A percentile compares a stretch with the other conserved stretches of the same genome.
These are phyloP conservation scores for Leucosporidium scottii DNA, from an alignment of 768 basidiomycete species.

Conservation along the genomic window DNA sequence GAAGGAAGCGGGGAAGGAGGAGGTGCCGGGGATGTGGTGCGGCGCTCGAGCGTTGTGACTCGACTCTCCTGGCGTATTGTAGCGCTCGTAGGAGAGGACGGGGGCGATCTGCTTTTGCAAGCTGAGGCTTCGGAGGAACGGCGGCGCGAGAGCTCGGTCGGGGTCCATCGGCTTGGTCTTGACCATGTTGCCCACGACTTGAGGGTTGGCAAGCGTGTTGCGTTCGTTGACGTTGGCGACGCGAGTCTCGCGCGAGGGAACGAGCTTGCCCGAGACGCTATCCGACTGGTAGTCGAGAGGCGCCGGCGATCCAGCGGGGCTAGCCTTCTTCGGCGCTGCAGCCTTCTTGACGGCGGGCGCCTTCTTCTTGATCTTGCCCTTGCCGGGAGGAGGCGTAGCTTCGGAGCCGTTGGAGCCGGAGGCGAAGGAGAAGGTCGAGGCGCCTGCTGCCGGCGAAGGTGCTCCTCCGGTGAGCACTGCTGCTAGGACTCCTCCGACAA, in stretches of 20 bases:
- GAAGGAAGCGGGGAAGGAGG: neutral
- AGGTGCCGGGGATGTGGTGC: neutral
- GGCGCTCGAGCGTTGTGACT: neutral
- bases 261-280: neutral
- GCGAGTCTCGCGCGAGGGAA: neutral
- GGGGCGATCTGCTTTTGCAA: conserved; percentile 20
- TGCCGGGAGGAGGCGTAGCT: neutral
- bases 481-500: no score
- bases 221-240: neutral
- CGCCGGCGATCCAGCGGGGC: neutral
- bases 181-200: neutral
- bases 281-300: neutral
- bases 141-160: conserved; percentile 28
- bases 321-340: neutral
- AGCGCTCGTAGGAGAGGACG: neutral
- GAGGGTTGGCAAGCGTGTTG: neutral
- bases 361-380: neutral
- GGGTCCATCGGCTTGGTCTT: neutral
- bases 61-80: neutral
- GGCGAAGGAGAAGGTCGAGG: no score
- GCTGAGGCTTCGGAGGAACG: conserved; percentile 22
- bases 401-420: no score
- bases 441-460: no score
- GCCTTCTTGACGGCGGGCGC: conserved; percentile 1
- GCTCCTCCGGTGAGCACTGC: no score